Conservation (phyloP, 75 land plant genomes). For the Sequoia sempervirens region DNA sequence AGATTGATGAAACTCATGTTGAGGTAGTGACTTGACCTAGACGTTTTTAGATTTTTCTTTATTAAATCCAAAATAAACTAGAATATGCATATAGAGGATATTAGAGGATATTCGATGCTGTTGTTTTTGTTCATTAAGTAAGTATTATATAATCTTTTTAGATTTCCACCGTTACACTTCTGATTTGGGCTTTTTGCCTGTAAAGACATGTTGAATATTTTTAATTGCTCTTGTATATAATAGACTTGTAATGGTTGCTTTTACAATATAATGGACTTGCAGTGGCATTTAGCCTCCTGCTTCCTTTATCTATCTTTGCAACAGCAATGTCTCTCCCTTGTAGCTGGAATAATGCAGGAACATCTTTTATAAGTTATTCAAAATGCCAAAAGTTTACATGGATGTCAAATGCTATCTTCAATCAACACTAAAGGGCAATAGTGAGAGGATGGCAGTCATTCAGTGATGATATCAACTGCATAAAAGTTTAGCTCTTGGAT, state of each 20-base stretch:
- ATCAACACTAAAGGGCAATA: not conserved
- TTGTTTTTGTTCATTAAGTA: not conserved
- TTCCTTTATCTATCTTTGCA: not conserved
- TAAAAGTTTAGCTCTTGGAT: not conserved
- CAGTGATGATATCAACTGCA: not conserved
- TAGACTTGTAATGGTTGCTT: not conserved
- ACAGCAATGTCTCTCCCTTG: not conserved
- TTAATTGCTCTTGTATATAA: not conserved
- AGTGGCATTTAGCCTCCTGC: not conserved
- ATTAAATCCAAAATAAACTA: not conserved
- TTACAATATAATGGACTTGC: not conserved
- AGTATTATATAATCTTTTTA: not conserved
- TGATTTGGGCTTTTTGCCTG: not conserved
- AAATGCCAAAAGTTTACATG: not conserved
- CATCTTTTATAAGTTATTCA: not conserved
- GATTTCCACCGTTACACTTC: not conserved
- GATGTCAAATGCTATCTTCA: not conserved
- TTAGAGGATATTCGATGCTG: not conserved
- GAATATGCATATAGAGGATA: not conserved
- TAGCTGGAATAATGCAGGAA: not conserved
- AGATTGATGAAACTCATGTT: constrained; percentile 93
- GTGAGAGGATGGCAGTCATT: not conserved
- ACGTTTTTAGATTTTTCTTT: not conserved
- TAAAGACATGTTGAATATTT: not conserved
- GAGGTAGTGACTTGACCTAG: constrained; percentile 47